phyloP scores from a whole-genome alignment of 2,329 filamentous ascomycete species.

The Magnaporthiopsis poae region DNA sequence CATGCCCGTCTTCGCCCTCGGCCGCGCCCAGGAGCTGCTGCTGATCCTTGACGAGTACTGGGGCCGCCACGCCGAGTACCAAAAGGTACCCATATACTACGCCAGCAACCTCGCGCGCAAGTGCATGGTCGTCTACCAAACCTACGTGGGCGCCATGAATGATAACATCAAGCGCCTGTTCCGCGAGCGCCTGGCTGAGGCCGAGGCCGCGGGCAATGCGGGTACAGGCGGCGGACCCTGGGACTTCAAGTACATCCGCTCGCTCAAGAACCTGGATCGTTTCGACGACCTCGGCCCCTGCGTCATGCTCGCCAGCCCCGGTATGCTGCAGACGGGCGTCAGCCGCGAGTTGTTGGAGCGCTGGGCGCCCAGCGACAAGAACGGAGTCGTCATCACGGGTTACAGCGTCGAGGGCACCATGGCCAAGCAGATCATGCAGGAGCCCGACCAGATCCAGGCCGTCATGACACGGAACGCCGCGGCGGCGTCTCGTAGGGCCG shows the following conservation, averaged over 20 bases:
- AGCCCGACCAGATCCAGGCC: constrained; percentile 87
- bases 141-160: constrained; percentile 97
- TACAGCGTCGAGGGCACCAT: constrained; percentile 98
- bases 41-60: constrained; percentile 96
- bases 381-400: constrained; percentile 96
- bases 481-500: constrained; percentile 49
- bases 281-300: constrained; percentile 94
- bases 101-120: constrained; percentile 88
- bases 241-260: constrained; percentile 93
- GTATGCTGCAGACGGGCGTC: constrained; percentile 96
- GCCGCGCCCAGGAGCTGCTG: constrained; percentile 84
- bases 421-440: constrained; percentile 89
- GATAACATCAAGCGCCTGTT: constrained; percentile 98
- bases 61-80: constrained; percentile 77
- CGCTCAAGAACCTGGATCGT: constrained; percentile 81
- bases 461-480: constrained; percentile 71
- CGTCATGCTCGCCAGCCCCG: constrained; percentile 92
- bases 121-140: constrained; percentile 98
- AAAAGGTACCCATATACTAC: constrained; percentile 92
- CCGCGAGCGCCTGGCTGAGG: constrained; percentile 80
- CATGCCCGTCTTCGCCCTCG: constrained; percentile 91
- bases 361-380: constrained; percentile 93
- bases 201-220: constrained; percentile 66
- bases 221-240: constrained; percentile 63
- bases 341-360: constrained; percentile 85